Percentiles rank a stretch among this genome's conserved stretches.
Conservation (phyloP, 495 filamentous ascomycete genomes). For the Tuber magnatum region DNA sequence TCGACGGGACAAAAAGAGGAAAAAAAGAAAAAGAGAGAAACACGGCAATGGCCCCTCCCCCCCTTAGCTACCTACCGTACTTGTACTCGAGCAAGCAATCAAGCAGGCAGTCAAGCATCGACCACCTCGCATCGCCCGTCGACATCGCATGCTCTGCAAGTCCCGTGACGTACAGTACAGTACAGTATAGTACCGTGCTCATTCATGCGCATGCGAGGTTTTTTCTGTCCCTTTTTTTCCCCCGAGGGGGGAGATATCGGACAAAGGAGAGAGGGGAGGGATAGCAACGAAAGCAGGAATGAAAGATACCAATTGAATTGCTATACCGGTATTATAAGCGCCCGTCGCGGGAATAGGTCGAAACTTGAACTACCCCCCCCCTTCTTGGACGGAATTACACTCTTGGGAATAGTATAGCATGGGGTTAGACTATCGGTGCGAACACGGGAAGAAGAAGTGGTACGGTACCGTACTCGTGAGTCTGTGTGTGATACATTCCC, state of each 20-base stretch:
- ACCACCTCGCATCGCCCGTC: neutral
- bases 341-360: neutral
- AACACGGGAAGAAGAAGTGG: neutral
- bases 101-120: neutral
- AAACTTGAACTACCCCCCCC: constrained; percentile 1
- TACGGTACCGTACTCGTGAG: neutral
- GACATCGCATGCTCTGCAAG: neutral
- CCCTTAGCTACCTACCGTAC: neutral
- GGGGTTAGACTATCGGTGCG: neutral
- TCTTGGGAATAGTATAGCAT: neutral
- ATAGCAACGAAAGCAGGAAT: neutral
- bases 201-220: neutral
- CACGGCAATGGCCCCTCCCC: neutral
- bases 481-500: neutral
- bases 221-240: neutral
- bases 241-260: neutral
- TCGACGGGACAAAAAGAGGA: neutral
- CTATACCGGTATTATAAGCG: neutral
- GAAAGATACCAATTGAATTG: neutral
- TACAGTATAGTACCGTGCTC: neutral
- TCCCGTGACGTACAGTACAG: constrained; percentile 1
- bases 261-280: neutral
- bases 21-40: neutral
- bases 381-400: neutral
- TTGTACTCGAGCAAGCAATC: neutral